Evolutionary conservation across 2,329 filamentous ascomycete species (phyloP).

Genomic region (Colletotrichum navitas): DNA sequence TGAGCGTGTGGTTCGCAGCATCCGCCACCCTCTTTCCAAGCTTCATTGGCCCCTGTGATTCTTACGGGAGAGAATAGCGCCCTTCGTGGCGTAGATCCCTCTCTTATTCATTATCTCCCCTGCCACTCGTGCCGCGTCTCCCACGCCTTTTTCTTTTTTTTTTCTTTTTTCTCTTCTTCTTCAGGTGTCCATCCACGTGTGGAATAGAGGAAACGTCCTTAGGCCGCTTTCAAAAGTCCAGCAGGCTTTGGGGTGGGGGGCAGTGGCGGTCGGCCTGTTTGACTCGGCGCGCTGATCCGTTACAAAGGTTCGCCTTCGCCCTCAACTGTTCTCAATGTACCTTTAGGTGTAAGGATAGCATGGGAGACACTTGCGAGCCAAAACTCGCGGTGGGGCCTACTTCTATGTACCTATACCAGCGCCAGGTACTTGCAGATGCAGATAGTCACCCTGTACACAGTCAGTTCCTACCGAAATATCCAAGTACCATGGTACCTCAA

Average conservation of each 20-base stretch:
- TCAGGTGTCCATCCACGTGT: neutral
- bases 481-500: neutral
- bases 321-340: neutral
- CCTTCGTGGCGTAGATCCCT: slow-evolving; percentile 27
- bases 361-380: neutral
- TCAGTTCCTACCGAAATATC: too few relatives aligned
- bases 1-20: slow-evolving; percentile 24
- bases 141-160: neutral
- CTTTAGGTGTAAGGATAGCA: neutral
- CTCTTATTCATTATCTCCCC: slow-evolving; percentile 7
- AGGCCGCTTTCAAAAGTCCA: neutral
- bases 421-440: neutral
- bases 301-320: neutral
- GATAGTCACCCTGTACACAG: too few relatives aligned
- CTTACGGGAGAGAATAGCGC: slow-evolving; percentile 1
- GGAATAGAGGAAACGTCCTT: neutral
- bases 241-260: neutral
- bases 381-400: neutral
- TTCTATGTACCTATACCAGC: neutral
- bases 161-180: too few relatives aligned
- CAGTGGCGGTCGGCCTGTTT: neutral
- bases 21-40: slow-evolving; percentile 24
- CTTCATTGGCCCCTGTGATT: neutral
- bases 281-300: slow-evolving; percentile 1
- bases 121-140: slow-evolving; percentile 11